phyloP scores from a whole-genome alignment of 1,284 basidiomycete genomes.

The Sporisorium graminicola region DNA sequence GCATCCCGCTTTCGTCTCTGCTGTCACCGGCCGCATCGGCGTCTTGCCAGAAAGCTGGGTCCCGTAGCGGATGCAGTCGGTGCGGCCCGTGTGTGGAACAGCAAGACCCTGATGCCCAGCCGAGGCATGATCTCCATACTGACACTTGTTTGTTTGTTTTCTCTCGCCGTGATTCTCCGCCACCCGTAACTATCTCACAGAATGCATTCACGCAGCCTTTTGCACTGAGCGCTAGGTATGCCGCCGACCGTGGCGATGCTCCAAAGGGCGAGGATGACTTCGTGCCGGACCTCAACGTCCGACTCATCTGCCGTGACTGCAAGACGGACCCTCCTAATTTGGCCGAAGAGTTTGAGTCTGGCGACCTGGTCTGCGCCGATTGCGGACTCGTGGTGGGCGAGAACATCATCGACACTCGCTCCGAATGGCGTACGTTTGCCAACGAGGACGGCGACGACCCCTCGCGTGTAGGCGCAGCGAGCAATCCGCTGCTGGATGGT shows the following conservation, averaged over 20 bases:
- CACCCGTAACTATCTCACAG: conserved; percentile 5
- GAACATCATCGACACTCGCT: conserved; percentile 95
- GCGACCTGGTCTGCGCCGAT: conserved; percentile 95
- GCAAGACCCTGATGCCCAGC: background rate
- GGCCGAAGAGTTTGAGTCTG: conserved; percentile 95
- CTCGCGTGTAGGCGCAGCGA: conserved; percentile 97
- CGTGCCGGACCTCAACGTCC: conserved; percentile 64
- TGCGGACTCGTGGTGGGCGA: conserved; percentile 97
- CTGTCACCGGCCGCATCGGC: conserved; percentile 3
- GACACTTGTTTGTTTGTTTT: conserved; percentile 5
- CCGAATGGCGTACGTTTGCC: conserved; percentile 98
- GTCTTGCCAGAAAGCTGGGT: background rate
- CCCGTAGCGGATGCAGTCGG: background rate
- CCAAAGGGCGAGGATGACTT: conserved; percentile 61
- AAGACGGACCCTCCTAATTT: conserved; percentile 91
- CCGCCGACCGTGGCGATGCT: conserved; percentile 58
- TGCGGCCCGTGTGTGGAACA: background rate
- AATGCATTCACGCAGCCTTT: conserved; percentile 62
- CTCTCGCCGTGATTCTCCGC: background rate
- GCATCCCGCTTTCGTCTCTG: conserved; percentile 15
- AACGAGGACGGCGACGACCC: conserved; percentile 97
- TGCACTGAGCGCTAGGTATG: conserved; percentile 62
- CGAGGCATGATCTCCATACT: background rate
- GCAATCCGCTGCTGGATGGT: conserved; percentile 88
- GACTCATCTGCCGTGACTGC: conserved; percentile 84